phyloP scores from a whole-genome alignment of 2,329 filamentous ascomycete species.

The Endothia cerciana region DNA sequence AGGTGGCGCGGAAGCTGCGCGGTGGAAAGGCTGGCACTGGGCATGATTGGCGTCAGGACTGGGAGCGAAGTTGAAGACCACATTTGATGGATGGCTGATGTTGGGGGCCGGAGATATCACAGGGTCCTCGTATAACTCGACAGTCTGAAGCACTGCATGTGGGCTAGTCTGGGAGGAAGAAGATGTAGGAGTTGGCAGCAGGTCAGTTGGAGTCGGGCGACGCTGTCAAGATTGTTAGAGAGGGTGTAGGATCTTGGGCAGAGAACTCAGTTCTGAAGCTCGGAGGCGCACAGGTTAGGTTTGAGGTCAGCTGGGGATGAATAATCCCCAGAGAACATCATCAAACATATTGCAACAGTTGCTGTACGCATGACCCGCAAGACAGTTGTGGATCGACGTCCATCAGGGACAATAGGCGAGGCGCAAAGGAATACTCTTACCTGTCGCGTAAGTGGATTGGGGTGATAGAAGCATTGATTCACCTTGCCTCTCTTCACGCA shows the following conservation, averaged over 20 bases:
- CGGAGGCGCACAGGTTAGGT: background rate
- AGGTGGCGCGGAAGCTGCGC: slow-evolving; percentile 38
- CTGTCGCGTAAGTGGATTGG: slow-evolving; percentile 38
- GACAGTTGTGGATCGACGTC: background rate
- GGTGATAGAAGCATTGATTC: slow-evolving; percentile 41
- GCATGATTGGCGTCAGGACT: slow-evolving; percentile 26
- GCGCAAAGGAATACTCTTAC: slow-evolving; percentile 27
- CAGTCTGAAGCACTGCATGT: slow-evolving; percentile 28
- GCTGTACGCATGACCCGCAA: background rate
- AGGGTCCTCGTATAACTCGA: slow-evolving; percentile 31
- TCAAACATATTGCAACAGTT: background rate
- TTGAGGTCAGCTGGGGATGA: background rate
- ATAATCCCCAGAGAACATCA: background rate
- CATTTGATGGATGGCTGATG: background rate
- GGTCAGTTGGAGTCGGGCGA: slow-evolving; percentile 27
- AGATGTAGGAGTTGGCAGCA: slow-evolving; percentile 32
- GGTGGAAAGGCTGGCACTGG: slow-evolving; percentile 34
- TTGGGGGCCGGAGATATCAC: slow-evolving; percentile 16
- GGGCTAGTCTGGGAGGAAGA: slow-evolving; percentile 32
- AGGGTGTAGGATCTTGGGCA: background rate
- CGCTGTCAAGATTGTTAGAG: slow-evolving; percentile 26
- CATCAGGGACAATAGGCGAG: background rate
- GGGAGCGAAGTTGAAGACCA: slow-evolving; percentile 11
- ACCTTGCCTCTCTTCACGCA: slow-evolving; percentile 38
- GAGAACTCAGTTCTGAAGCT: no score